These are phyloP conservation scores for Pulveroboletus sp. DNA, from an alignment of 768 basidiomycete species.

Conservation along the genomic window DNA sequence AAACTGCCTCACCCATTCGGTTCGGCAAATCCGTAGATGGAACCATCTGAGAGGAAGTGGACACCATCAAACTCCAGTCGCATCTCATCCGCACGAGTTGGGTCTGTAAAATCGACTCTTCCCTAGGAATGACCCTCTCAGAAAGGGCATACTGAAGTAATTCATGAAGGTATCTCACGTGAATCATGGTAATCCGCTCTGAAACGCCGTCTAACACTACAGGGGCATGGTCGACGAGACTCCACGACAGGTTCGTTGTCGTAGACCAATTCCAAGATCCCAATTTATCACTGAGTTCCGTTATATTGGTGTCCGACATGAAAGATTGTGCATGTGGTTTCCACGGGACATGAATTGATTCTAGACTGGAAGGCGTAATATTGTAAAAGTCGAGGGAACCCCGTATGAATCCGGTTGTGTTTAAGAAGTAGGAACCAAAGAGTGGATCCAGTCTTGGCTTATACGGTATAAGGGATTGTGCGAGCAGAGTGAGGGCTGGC, in stretches of 20 bases:
- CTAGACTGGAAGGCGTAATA: conserved; percentile 47
- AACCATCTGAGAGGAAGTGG: conserved; percentile 67
- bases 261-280: conserved; percentile 71
- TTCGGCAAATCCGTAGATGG: conserved; percentile 72
- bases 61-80: conserved; percentile 73
- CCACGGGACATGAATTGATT: conserved; percentile 42
- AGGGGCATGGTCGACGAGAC: conserved; percentile 56
- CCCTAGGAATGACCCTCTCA: conserved; percentile 42
- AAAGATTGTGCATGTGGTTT: conserved; percentile 43
- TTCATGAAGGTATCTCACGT: conserved; percentile 42
- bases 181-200: conserved; percentile 54
- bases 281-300: conserved; percentile 41
- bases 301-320: conserved; percentile 47
- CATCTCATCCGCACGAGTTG: conserved; percentile 49
- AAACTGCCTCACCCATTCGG: conserved; percentile 47
- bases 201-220: conserved; percentile 34
- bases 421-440: conserved; percentile 59
- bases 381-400: conserved; percentile 61
- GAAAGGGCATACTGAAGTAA: background rate
- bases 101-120: conserved; percentile 61
- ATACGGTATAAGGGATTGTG: conserved; percentile 44
- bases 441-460: conserved; percentile 42
- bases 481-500: conserved; percentile 39
- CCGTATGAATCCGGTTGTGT: conserved; percentile 76
- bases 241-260: conserved; percentile 58